These are phyloP conservation scores for Rhododendron griersonianum DNA, from an alignment of 148 eudicot species.

Conservation along the genomic window DNA sequence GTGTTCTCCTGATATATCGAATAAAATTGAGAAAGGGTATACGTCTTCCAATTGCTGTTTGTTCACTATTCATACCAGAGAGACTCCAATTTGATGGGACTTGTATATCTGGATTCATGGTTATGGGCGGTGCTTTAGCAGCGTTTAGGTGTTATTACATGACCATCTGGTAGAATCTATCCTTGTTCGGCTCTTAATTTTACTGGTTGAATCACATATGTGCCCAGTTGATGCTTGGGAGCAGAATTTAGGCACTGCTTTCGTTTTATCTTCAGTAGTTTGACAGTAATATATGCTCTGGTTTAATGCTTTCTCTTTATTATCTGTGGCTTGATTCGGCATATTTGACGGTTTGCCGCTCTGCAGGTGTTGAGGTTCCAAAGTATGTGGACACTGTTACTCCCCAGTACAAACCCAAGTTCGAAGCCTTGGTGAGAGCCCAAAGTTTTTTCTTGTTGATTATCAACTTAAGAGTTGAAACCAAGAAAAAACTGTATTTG, in stretches of 20 bases:
- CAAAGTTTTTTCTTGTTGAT: not conserved
- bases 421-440: constrained; percentile 77
- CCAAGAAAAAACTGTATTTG: not conserved
- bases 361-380: constrained; percentile 81
- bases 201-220: not conserved
- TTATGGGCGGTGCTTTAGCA: not conserved
- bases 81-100: not conserved
- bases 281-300: not conserved
- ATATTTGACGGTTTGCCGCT: not conserved
- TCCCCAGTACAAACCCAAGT: constrained; percentile 84
- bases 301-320: not conserved
- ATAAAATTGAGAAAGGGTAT: not conserved
- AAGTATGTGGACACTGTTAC: constrained; percentile 87
- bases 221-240: not conserved
- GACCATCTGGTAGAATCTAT: not conserved
- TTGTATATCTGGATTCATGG: not conserved
- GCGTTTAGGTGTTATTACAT: not conserved
- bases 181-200: not conserved
- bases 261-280: not conserved
- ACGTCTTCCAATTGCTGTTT: not conserved
- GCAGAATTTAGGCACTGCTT: not conserved
- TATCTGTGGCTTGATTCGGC: not conserved
- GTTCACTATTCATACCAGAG: not conserved
- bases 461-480: not conserved
- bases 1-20: not conserved